A percentile compares a stretch with the other conserved stretches of the same genome.
Conservation (phyloP, 2,329 filamentous ascomycete genomes). For the Gyromitra esculenta region DNA sequence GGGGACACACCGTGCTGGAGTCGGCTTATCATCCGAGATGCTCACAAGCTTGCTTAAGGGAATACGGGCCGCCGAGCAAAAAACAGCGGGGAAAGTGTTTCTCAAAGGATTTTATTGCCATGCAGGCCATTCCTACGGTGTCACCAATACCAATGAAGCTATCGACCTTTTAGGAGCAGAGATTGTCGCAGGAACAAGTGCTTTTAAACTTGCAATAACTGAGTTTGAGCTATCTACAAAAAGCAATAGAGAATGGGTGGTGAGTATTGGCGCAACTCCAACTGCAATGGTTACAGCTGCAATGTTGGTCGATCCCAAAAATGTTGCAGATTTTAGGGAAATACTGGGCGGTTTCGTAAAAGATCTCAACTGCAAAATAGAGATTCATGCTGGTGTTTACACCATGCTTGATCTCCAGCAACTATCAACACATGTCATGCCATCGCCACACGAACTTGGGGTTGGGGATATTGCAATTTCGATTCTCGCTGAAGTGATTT, state of each 20-base stretch:
- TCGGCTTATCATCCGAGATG: conserved; percentile 65
- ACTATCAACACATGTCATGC: conserved; percentile 73
- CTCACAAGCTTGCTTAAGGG: conserved; percentile 64
- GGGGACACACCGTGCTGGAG: conserved; percentile 75
- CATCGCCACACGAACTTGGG: conserved; percentile 61
- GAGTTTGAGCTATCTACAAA: conserved; percentile 58
- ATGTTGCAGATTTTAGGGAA: conserved; percentile 26
- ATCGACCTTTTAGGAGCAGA: conserved; percentile 70
- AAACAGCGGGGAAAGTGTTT: conserved; percentile 22
- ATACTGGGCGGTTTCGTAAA: conserved; percentile 53
- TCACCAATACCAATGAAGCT: conserved; percentile 67
- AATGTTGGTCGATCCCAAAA: conserved; percentile 34
- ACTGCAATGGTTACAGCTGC: conserved; percentile 69
- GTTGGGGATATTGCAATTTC: conserved; percentile 72
- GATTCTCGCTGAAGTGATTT: conserved; percentile 76
- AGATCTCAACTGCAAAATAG: conserved; percentile 64
- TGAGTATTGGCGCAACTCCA: conserved; percentile 81
- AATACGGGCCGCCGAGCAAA: conserved; percentile 60
- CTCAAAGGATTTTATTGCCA: conserved; percentile 77
- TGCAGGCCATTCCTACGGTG: conserved; percentile 75
- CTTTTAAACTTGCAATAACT: conserved; percentile 59
- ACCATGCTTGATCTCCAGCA: conserved; percentile 81
- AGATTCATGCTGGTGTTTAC: conserved; percentile 81
- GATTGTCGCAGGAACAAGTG: conserved; percentile 66
- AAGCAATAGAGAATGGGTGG: conserved; percentile 57